phyloP scores from a whole-genome alignment of 306 rosid species.

The Trifolium repens region DNA sequence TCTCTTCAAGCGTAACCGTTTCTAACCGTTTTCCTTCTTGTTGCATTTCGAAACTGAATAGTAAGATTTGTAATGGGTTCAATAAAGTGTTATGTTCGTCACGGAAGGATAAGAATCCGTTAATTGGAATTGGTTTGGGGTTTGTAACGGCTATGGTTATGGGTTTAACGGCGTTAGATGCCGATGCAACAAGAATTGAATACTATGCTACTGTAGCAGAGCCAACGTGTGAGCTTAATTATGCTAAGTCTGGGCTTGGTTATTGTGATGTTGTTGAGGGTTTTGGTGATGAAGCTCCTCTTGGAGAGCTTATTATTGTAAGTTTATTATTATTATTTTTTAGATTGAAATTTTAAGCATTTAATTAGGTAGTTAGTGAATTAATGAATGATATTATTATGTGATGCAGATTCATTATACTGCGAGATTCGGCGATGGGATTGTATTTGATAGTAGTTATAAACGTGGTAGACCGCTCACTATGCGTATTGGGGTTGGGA shows the following conservation, averaged over 20 bases:
- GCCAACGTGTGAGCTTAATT: conserved; percentile 74
- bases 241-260: conserved; percentile 82
- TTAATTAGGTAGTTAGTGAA: not conserved
- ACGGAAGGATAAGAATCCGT: conserved; percentile 39
- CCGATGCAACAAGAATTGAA: conserved; percentile 84
- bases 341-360: not conserved
- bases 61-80: not conserved
- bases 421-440: conserved; percentile 85
- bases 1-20: conserved; percentile 46
- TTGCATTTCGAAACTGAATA: conserved; percentile 40
- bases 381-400: not conserved
- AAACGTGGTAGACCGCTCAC: conserved; percentile 93
- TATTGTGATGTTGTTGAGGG: conserved; percentile 76
- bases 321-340: conserved; percentile 20
- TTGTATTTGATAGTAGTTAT: conserved; percentile 87
- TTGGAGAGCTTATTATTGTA: conserved; percentile 84
- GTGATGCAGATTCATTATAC: conserved; percentile 77
- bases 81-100: conserved; percentile 39
- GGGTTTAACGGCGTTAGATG: conserved; percentile 71
- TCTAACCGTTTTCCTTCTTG: conserved; percentile 39
- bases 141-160: conserved; percentile 65
- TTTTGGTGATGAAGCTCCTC: conserved; percentile 71
- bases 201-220: conserved; percentile 92
- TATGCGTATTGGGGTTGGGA: conserved; percentile 93
- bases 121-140: conserved; percentile 62